Base-by-base conservation (phyloP, 805 yeast species). In the Ogataea trehalophila region DNA sequence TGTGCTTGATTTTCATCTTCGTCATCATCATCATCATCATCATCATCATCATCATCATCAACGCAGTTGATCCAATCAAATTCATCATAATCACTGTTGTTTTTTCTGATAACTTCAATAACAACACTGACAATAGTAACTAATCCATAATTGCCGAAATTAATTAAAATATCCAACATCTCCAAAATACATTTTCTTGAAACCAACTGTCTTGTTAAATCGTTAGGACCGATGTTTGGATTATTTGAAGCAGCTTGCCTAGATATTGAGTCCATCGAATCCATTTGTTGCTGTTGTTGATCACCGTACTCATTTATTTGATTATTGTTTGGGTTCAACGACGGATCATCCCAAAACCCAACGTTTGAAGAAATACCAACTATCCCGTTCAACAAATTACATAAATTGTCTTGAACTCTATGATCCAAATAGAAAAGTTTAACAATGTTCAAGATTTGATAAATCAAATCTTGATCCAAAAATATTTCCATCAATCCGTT, bases 191-290 rank as follows among this genome's bases (percentile, higher is more conserved):
- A 77, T 41, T 75, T 72, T 33, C 79, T 79, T 2, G 94, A 84
- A 5, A 91, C 97, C 37, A 94, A 73, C 62, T 89, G 92, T 54
- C 99, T 75, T 0, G 98, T 90, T 33, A 94, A 74, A 60, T 88
- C 96, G 60, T 94, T 94, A 1, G 99, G 98, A 2, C 99, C 99
- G 44, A 94, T 87, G 33, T 92, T 87, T 2, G 96, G 86, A 48
- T 87, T 91, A 18, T 55, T 49, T 33, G 55, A 53, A 5, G 54
- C 47, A 39, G 26, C 35, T 9, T 33, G 14, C 2, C n/a, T 18
- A 9, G 31, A 26, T 26, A 26, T 26, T 13, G 31, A 26, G 9
- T 26, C 31, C 31, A 26, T 26, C 4, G 31, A 26, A 4, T 26
- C 31, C 31, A 26, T 26, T 26, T 26, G 31, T 26, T 26, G 31